phyloP scores from a whole-genome alignment of 2,329 filamentous ascomycete species.

The Madurella mycetomatis region DNA sequence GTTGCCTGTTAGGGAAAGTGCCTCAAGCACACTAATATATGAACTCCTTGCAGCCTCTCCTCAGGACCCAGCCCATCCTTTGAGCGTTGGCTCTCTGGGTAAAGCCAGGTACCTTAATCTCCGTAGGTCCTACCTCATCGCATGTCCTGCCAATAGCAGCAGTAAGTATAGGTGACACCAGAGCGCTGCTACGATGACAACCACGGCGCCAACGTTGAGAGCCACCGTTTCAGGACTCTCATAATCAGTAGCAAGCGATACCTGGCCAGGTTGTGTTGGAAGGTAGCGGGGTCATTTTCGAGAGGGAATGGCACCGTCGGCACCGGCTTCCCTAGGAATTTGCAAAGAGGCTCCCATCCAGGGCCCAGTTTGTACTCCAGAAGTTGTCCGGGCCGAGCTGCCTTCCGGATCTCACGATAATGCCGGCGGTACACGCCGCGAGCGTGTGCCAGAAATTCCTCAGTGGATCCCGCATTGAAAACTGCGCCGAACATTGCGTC shows the following conservation, averaged over 20 bases:
- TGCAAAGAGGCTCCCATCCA: slow-evolving; percentile 4
- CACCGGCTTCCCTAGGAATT: slow-evolving; percentile 2
- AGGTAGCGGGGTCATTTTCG: background rate
- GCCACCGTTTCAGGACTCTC: background rate
- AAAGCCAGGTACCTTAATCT: too few species aligned
- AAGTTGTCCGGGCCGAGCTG: slow-evolving; percentile 1
- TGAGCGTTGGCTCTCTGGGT: too few species aligned
- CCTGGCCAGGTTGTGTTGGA: background rate
- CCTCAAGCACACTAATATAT: too few species aligned
- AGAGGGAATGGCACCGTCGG: slow-evolving; percentile 1
- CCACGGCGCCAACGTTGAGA: background rate
- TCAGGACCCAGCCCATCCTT: too few species aligned
- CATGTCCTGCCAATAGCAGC: too few species aligned
- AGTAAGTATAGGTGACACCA: too few species aligned
- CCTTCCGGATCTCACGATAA: background rate
- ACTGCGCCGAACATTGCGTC: background rate
- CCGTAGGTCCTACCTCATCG: too few species aligned
- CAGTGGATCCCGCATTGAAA: background rate
- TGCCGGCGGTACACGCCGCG: background rate
- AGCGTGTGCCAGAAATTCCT: background rate
- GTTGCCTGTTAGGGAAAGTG: too few species aligned
- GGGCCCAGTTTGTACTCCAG: slow-evolving; percentile 4
- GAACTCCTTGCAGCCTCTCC: too few species aligned
- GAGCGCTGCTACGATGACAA: background rate
- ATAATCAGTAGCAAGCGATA: background rate